A percentile compares a stretch with the other conserved stretches of the same genome.
phyloP scores from a whole-genome alignment of 306 rosid species.

The Pyrus communis region DNA sequence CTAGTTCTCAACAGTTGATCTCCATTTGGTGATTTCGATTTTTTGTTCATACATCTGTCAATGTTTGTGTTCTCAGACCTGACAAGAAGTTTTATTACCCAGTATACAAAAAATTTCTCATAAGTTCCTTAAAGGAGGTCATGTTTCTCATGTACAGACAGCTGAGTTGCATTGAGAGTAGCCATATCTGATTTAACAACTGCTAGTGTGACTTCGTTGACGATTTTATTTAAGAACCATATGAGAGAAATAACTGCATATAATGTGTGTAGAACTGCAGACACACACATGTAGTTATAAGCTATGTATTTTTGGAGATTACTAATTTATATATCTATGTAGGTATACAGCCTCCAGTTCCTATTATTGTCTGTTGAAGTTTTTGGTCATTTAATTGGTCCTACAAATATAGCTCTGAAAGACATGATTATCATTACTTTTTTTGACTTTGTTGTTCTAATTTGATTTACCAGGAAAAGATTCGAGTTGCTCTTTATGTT shows the following conservation, averaged over 20 bases:
- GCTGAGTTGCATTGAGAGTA: neutral
- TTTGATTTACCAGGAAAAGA: slow-evolving; percentile 57
- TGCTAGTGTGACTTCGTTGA: neutral
- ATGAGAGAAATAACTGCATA: neutral
- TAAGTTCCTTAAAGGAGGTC: neutral
- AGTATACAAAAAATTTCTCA: neutral
- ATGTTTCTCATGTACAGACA: neutral
- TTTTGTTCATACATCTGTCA: neutral
- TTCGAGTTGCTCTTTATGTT: slow-evolving; percentile 80
- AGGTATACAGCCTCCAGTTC: neutral
- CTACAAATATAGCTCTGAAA: neutral
- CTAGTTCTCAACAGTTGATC: neutral
- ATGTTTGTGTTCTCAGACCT: neutral
- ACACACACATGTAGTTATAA: neutral
- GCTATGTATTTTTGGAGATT: neutral
- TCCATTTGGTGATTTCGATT: neutral
- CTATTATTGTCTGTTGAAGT: neutral
- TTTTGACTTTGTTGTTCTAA: slow-evolving; percentile 13
- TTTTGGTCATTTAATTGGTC: neutral
- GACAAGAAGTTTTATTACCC: neutral
- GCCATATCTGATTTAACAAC: neutral
- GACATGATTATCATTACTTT: neutral
- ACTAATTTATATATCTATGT: neutral
- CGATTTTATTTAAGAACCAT: neutral
- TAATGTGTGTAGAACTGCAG: neutral